Evolutionary conservation across 352 stramenopile genomes (phyloP), one percentile per base, ranked within the genome.

Genomic region (Phytophthora colocasiae): DNA sequence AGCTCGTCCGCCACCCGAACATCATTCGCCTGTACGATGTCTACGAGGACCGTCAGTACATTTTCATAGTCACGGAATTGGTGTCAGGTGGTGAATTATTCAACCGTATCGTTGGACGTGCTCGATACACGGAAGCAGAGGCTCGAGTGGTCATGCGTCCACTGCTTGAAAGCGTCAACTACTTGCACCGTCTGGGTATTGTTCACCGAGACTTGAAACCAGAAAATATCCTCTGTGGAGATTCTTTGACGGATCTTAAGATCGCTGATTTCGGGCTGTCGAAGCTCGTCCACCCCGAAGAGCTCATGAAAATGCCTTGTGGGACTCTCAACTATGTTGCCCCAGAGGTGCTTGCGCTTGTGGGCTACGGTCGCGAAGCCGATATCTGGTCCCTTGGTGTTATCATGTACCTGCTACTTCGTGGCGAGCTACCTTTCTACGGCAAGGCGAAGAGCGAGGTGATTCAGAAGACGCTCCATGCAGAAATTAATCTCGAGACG

Each of bases 11-110:
- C 11, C 90, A 97, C 72, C 84, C 84, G 10, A 90, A 97, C 65
- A 96, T 97, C 58, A 94, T 97, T 29, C 77, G 68, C 0, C 68
- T 96, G 14, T 69, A 89, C 44, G 94, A 97, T 34, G 88, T 98
- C n/a, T 98, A 96, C 70, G 95, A 98, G 58, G 87, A 92, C 57
- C 85, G 90, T 27, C 86, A 96, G 70, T 80, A 95, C 66, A 97
- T 99, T 63, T 99, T 99, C 81, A 95, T 99, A 45, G 96, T 99
- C 27, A 99, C 98, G 73, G 98, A 99, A 73, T 83, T 99, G 0
- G 82, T 99, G 2, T 78, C 80, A 7, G 97, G 97, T n/a, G 97
- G 97, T 14, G 97, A 99, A 66, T 72, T 99, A 6, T 99, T 99
- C 77, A 97, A 99, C 76, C 85, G 92, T 4, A 99, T 99, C 63